These are phyloP conservation scores for Zygotorulaspora mrakii DNA, from an alignment of 1,139 yeast genomes.

Conservation along the genomic window DNA sequence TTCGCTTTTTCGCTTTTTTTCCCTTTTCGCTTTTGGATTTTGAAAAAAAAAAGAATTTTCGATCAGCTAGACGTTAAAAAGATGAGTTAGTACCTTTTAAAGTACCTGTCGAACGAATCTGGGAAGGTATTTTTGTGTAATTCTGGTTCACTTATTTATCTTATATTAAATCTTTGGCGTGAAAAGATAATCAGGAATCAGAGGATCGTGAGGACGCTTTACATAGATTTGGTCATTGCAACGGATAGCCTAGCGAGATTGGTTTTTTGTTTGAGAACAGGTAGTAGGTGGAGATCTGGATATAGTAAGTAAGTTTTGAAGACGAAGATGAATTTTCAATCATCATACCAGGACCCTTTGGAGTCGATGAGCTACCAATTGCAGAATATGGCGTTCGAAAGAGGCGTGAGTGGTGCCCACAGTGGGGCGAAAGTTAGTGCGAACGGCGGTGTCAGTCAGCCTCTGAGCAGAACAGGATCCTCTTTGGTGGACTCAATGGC, in stretches of 20 bases:
- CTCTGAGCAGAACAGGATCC: slow-evolving; percentile 25
- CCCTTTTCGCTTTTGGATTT: slow-evolving; percentile 1
- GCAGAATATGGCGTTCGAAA: slow-evolving; percentile 18
- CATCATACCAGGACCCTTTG: slow-evolving; percentile 18
- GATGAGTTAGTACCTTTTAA: background rate
- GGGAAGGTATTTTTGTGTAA: too few relatives aligned
- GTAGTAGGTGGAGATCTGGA: background rate
- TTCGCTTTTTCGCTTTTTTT: slow-evolving; percentile 3
- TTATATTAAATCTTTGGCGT: too few relatives aligned
- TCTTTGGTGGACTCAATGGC: slow-evolving; percentile 28
- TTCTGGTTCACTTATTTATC: too few relatives aligned
- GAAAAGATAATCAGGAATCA: too few relatives aligned
- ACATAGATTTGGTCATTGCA: too few relatives aligned
- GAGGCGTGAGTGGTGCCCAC: slow-evolving; percentile 3
- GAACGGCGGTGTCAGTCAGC: slow-evolving; percentile 9
- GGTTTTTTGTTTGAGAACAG: background rate
- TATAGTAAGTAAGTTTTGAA: background rate
- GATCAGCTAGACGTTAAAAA: background rate
- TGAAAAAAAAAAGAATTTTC: slow-evolving; percentile 1
- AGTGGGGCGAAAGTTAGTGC: slow-evolving; percentile 4
- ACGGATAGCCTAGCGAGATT: background rate
- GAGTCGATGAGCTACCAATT: slow-evolving; percentile 20
- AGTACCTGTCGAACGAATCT: too few relatives aligned
- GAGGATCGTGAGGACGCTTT: too few relatives aligned
- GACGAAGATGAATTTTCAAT: slow-evolving; percentile 17